Evolutionary conservation across 257 asterid genomes (phyloP).

Genomic region (Solanum ossicruentum): DNA sequence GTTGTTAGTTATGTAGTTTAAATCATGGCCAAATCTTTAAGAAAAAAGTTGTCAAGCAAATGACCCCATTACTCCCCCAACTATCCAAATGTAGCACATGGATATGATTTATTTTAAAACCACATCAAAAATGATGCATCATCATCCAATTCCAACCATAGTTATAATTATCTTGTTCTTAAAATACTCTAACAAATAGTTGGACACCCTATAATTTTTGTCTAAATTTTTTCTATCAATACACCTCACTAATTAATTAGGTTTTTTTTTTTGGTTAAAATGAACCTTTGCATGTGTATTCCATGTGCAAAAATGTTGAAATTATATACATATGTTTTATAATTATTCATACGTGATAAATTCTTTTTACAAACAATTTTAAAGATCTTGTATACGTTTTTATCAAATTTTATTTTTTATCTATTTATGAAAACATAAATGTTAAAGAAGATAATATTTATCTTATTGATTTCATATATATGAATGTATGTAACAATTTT

Average conservation of each 20-base stretch:
- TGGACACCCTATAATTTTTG: neutral
- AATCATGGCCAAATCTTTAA: neutral
- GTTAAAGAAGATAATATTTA: too few relatives aligned
- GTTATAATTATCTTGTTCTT: neutral
- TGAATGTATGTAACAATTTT: too few relatives aligned
- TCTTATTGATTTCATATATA: too few relatives aligned
- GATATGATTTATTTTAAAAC: neutral
- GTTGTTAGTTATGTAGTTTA: neutral
- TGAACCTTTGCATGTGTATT: slow-evolving; percentile 24
- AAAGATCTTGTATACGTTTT: too few relatives aligned
- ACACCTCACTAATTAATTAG: neutral
- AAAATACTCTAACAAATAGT: neutral
- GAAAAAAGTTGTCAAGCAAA: neutral
- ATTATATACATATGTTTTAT: too few relatives aligned
- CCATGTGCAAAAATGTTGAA: slow-evolving; percentile 41
- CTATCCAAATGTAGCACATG: neutral
- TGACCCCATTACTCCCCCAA: neutral
- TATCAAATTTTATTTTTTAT: too few relatives aligned
- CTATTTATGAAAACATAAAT: too few relatives aligned
- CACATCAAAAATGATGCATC: neutral
- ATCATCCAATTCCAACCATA: neutral
- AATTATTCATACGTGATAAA: too few relatives aligned
- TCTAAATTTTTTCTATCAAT: neutral
- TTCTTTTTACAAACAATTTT: too few relatives aligned
- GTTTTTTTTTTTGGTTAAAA: neutral